phyloP scores from a whole-genome alignment of 163 green algal species.

The Coccomyxa subellipsoidea region DNA sequence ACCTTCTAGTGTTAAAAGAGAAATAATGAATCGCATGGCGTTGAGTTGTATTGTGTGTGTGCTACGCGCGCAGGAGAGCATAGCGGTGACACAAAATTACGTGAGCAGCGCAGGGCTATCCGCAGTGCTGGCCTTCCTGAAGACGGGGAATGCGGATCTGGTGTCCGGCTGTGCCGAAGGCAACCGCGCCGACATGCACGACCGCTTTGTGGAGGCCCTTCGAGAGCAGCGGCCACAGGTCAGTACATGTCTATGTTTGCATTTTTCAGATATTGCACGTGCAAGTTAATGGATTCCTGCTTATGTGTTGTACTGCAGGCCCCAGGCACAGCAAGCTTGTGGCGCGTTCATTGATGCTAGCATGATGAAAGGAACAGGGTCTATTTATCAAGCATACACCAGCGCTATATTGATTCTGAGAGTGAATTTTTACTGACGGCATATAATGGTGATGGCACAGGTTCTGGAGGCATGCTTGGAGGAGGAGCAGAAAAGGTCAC shows the following conservation, averaged over 20 bases:
- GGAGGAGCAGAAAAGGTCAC: background rate
- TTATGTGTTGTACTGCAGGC: too few relatives aligned
- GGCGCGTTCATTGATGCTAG: background rate
- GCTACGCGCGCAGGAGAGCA: slow-evolving; percentile 39
- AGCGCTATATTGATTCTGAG: too few relatives aligned
- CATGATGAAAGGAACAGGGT: background rate
- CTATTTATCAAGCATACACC: too few relatives aligned
- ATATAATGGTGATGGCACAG: background rate
- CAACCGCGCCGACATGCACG: slow-evolving; percentile 54
- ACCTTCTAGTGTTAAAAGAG: too few relatives aligned
- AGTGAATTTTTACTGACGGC: too few relatives aligned
- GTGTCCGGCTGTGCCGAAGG: slow-evolving; percentile 70
- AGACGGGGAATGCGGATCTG: slow-evolving; percentile 49
- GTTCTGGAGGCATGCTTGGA: slow-evolving; percentile 6
- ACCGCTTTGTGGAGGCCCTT: slow-evolving; percentile 60
- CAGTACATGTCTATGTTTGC: background rate
- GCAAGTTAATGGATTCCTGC: too few relatives aligned
- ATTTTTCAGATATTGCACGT: background rate
- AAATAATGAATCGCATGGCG: too few relatives aligned
- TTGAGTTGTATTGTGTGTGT: too few relatives aligned
- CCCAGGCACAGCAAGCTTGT: too few relatives aligned
- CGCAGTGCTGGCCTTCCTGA: slow-evolving; percentile 65
- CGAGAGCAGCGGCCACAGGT: slow-evolving; percentile 50
- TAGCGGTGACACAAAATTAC: slow-evolving; percentile 95
- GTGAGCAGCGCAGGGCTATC: slow-evolving; percentile 59